phyloP scores from a whole-genome alignment of 495 filamentous ascomycete species.

The Neurospora tetraspora region DNA sequence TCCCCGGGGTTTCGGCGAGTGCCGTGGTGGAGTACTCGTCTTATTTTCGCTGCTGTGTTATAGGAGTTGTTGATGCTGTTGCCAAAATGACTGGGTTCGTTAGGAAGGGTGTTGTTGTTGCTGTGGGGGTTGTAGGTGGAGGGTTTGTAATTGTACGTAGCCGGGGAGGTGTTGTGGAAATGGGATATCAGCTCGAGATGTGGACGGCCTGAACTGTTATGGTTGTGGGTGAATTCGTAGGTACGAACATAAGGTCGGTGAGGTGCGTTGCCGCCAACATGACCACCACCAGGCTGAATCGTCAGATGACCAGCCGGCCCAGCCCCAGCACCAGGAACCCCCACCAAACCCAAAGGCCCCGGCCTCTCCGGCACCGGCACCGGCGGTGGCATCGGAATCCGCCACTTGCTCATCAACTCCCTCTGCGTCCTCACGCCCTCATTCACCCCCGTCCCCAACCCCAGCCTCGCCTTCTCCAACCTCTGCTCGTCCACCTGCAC shows the following conservation, averaged over 20 bases:
- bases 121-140: neutral
- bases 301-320: neutral
- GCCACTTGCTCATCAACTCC: neutral
- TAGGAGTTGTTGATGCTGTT: neutral
- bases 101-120: neutral
- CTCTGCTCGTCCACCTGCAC: constrained; percentile 4
- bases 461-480: constrained; percentile 6
- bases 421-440: constrained; percentile 12
- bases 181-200: neutral
- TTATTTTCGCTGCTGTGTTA: neutral
- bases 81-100: neutral
- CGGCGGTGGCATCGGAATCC: neutral
- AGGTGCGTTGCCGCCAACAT: neutral
- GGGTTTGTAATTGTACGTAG: neutral
- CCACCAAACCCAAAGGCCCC: neutral
- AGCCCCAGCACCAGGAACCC: neutral
- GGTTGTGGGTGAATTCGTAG: neutral
- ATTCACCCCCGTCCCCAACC: constrained; percentile 31
- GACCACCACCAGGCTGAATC: neutral
- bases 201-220: neutral
- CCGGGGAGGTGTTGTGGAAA: neutral
- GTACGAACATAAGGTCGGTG: neutral
- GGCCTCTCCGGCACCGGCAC: neutral
- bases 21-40: neutral
- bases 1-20: neutral